Evolutionary conservation across 805 yeast genomes (phyloP).

Genomic region (Peterozyma toletana): DNA sequence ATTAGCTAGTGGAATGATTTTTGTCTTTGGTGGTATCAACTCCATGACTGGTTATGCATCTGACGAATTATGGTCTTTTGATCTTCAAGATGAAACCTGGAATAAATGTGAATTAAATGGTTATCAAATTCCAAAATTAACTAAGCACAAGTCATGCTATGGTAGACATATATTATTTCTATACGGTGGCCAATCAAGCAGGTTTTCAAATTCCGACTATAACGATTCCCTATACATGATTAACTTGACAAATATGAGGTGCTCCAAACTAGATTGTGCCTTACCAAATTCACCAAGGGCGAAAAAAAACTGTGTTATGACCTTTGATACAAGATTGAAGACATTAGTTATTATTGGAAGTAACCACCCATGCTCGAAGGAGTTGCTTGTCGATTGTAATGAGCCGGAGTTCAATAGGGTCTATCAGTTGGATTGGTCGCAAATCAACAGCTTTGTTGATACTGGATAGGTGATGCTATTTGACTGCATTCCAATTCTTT

Average conservation of each 20-base stretch:
- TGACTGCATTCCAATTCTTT: no score
- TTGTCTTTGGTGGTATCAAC: constrained; percentile 1
- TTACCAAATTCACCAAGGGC: background rate
- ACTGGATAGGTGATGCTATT: no score
- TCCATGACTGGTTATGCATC: background rate
- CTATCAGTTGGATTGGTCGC: constrained; percentile 2
- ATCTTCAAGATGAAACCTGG: constrained; percentile 3
- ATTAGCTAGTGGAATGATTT: background rate
- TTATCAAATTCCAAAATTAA: background rate
- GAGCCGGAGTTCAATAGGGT: constrained; percentile 1
- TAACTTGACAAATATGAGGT: background rate
- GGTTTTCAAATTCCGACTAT: background rate
- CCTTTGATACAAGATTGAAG: constrained; percentile 1
- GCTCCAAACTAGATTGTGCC: background rate
- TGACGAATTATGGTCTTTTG: constrained; percentile 2
- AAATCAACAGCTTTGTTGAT: background rate
- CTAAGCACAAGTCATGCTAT: background rate
- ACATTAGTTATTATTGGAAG: constrained; percentile 4
- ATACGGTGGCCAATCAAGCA: background rate
- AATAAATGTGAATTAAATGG: background rate
- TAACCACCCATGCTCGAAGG: background rate
- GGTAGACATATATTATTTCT: background rate
- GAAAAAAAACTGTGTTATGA: background rate
- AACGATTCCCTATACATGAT: constrained; percentile 1
- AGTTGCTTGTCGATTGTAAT: constrained; percentile 5